Evolutionary conservation across 164 flowering plant species (phyloP).

Genomic region (Pachysandra terminalis): DNA sequence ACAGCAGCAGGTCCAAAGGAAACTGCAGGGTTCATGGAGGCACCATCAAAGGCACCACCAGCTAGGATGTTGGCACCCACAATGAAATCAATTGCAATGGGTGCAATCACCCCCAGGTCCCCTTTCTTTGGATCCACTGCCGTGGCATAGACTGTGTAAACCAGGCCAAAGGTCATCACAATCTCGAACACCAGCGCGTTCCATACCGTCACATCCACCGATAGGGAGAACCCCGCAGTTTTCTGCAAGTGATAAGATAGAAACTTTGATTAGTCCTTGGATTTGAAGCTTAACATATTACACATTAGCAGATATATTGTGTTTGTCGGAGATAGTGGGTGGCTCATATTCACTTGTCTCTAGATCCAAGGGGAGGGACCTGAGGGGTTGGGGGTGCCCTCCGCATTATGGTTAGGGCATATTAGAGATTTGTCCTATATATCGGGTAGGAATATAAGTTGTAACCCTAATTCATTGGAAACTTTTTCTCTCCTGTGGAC

Average conservation of each 20-base stretch:
- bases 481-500: no score
- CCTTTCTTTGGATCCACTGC: constrained; percentile 43
- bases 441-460: no score
- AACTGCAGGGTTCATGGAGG: constrained; percentile 49
- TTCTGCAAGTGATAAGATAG: constrained; percentile 16
- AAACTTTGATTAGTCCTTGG: background rate
- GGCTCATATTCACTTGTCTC: no score
- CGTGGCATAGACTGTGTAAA: constrained; percentile 45
- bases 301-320: no score
- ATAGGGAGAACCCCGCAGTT: constrained; percentile 29
- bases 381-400: no score
- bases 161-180: constrained; percentile 48
- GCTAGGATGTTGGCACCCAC: constrained; percentile 48
- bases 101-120: constrained; percentile 32
- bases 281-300: background rate
- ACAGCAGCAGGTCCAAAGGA: constrained; percentile 45
- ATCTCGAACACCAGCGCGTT: constrained; percentile 40
- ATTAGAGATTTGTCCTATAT: no score
- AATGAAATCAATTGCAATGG: constrained; percentile 45
- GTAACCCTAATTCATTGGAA: no score
- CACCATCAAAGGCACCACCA: constrained; percentile 50
- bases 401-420: no score
- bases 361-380: no score
- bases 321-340: no score
- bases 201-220: constrained; percentile 26